Conservation (phyloP, 202 grass and related monocot genomes). For the Eragrostis tef region DNA sequence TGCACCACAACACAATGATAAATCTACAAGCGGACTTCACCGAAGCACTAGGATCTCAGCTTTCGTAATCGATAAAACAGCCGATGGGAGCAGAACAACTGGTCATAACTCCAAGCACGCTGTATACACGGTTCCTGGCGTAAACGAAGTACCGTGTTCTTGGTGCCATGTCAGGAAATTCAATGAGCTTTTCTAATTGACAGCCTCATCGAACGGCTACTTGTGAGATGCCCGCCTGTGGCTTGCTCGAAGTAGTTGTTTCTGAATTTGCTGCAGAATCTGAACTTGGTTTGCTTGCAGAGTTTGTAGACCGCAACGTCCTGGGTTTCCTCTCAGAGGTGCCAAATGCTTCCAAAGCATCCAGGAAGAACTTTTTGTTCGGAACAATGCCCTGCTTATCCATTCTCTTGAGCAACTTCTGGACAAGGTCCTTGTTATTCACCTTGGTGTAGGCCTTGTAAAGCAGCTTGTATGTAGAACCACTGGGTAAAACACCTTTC, state of each 20-base stretch:
- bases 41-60: neutral
- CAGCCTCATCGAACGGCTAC: constrained; percentile 16
- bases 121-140: constrained; percentile 18
- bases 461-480: constrained; percentile 92
- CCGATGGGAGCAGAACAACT: constrained; percentile 21
- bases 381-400: constrained; percentile 82
- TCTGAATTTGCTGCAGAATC: constrained; percentile 32
- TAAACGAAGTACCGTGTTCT: neutral
- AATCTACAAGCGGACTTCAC: constrained; percentile 31
- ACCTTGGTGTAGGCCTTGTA: constrained; percentile 86
- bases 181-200: constrained; percentile 9
- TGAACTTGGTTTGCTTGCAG: constrained; percentile 38
- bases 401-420: constrained; percentile 82
- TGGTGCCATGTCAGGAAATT: constrained; percentile 27
- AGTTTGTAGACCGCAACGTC: constrained; percentile 48
- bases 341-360: constrained; percentile 76
- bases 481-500: constrained; percentile 62
- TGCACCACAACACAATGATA: constrained; percentile 16
- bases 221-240: constrained; percentile 35
- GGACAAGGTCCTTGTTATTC: constrained; percentile 69
- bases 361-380: constrained; percentile 91
- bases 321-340: constrained; percentile 48
- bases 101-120: neutral
- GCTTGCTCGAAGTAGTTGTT: constrained; percentile 16
- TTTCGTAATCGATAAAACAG: constrained; percentile 2